phyloP scores from a whole-genome alignment of 176 grass and related monocot genomes.

The Juncus inflexus region DNA sequence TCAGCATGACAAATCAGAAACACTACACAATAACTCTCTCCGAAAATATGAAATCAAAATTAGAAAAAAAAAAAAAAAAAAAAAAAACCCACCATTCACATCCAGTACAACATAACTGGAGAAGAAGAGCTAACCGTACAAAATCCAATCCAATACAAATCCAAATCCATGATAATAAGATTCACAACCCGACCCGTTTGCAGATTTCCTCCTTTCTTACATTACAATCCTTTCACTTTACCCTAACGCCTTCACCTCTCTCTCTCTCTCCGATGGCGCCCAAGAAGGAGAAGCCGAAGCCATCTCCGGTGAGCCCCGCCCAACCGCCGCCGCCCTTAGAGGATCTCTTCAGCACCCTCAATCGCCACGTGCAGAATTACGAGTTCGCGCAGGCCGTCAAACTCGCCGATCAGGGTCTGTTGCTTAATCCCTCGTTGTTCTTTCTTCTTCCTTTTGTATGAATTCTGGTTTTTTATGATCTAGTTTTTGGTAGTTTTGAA shows the following conservation, averaged over 20 bases:
- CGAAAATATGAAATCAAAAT: no score
- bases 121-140: no score
- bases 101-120: no score
- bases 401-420: conserved; percentile 82
- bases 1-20: no score
- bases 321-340: conserved; percentile 43
- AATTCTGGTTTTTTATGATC: conserved; percentile 1
- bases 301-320: conserved; percentile 28
- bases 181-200: background rate
- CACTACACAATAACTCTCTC: no score
- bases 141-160: no score
- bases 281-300: conserved; percentile 50
- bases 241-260: background rate
- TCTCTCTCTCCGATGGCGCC: conserved; percentile 53
- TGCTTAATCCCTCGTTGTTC: no score
- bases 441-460: background rate
- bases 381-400: conserved; percentile 51
- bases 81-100: no score
- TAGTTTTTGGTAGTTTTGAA: background rate
- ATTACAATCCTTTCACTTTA: background rate
- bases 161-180: no score
- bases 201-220: no score
- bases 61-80: no score
- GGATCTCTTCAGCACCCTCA: conserved; percentile 67
- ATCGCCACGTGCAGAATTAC: conserved; percentile 50